Percentiles rank a stretch among this genome's conserved stretches.
phyloP scores from a whole-genome alignment of 768 basidiomycete genomes.

The Lactarius sp. region DNA sequence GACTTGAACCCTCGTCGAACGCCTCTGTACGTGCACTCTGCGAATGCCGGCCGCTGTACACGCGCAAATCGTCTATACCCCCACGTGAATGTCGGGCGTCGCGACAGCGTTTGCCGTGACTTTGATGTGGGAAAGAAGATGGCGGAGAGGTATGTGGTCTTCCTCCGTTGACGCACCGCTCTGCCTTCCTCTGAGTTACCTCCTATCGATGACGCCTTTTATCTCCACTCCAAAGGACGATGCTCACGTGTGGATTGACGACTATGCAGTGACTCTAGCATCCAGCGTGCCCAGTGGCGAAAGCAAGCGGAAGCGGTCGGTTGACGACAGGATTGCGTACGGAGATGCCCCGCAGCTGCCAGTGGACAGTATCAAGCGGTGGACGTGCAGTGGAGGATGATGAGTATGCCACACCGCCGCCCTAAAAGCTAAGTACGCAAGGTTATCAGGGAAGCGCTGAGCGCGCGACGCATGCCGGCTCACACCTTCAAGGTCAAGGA shows the following conservation, averaged over 20 bases:
- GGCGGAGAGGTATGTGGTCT: no score
- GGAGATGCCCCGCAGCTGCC: no score
- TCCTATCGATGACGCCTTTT: no score
- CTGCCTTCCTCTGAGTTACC: no score
- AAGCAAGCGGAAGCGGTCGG: no score
- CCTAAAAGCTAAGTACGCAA: constrained; percentile 35
- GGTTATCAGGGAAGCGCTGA: constrained; percentile 55
- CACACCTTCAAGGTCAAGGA: constrained; percentile 59
- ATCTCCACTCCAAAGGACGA: no score
- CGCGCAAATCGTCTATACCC: constrained; percentile 84
- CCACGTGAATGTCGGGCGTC: constrained; percentile 80
- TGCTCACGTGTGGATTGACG: no score
- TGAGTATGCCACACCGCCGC: constrained; percentile 31
- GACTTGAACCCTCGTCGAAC: constrained; percentile 91
- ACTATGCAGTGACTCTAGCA: no score
- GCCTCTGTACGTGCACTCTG: constrained; percentile 93
- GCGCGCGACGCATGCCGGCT: constrained; percentile 70
- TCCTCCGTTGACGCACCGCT: no score
- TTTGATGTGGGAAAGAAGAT: constrained; percentile 58
- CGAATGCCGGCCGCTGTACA: constrained; percentile 85
- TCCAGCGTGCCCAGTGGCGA: no score
- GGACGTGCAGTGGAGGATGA: constrained; percentile 51
- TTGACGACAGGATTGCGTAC: no score
- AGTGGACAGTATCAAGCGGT: constrained; percentile 27
- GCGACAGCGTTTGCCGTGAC: constrained; percentile 84